Evolutionary conservation across 2,329 filamentous ascomycete species (phyloP), one percentile per base, ranked within the genome.

Genomic region (Botrytis tulipae): DNA sequence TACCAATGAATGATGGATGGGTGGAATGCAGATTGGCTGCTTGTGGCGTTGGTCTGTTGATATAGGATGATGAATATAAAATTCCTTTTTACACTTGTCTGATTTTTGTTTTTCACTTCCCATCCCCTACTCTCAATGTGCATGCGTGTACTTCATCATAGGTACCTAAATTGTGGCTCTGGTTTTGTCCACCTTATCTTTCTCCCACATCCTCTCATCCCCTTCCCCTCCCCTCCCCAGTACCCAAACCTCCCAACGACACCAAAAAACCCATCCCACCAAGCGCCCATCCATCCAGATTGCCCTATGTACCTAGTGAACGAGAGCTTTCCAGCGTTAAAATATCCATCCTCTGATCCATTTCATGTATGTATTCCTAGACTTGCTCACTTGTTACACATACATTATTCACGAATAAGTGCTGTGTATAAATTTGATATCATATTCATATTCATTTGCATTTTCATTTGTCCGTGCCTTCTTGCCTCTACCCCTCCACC

Each of bases 11-110:
- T 40, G 51, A 44, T 42, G 67, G 54, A 37, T 44, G 48, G 37
- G 32, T 46, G n/a, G 46, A 46, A 46, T 44, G 57, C 51, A 62
- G 54, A 61, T 46, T 46, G 68, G 40, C 57, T 60, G 68, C n/a
- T 46, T 35, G 29, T 60, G 57, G 57, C 51, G 68, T 62, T 60
- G 54, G 54, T 70, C 14, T 46, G 37, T 62, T 46, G 29, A 35
- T 46, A 62, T 62, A 62, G 35, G 54, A 62, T 70, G 68, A 61
- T 46, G 67, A 44, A 44, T 70, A 61, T 70, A 61, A 29, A 35
- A 29, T 44, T 59, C 25, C 35, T 46, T 42, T 12, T n/a, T 54
- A 4, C 32, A 3, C n/a, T 4, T 65, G 20, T 35, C 12, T 46
- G 29, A 29, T 54, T 4, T 4, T 4, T 10, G 25, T 4, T 8